Base-by-base conservation (phyloP, 495 filamentous ascomycete genomes). In the Durotheca rogersii region DNA sequence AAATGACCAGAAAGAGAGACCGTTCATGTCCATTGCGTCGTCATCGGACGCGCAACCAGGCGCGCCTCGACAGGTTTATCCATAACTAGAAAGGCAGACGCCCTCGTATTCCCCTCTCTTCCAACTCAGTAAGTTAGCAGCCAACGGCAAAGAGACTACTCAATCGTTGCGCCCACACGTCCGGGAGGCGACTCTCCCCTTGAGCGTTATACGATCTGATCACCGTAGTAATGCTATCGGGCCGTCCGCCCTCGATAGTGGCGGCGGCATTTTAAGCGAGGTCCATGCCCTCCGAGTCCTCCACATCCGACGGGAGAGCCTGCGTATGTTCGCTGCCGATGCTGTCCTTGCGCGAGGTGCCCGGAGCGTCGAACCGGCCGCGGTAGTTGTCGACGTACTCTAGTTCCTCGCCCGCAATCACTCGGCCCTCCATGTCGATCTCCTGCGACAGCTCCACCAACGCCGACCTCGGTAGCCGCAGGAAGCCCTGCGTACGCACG, bases 381-480 rank as follows among this genome's bases (percentile, higher is more conserved):
- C 80, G 82, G 19, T 88, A 75, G 16, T 81, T 80, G 23, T 85
- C 85, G 5, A 88, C 83, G 43, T 86, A 81, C 48, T 96, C 90
- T 3, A 95, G 72, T 61, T 95, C 90, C 20, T 81, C 78, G 12
- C 93, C 92, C 19, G 83, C 85, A 16, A 96, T 74, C 12, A 97
- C 87, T 9, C 93, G 76, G 29, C 90, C 90, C 52, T 97, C 93
- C 51, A 81, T 84, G 64, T 97, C 94, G 18, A 94, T 85, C 56
- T 94, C 89, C 63, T 93, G 88, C 45, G 87, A 93, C n/a, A 98
- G 76, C 59, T 95, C 90, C 37, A 96, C 84, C 30, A 96, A 73
- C 41, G 87, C 88, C 27, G 76, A 68, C 34, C 87, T 83, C 41
- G 82, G 86, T 33, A 98, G 74, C 37, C 81, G 81, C 58, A 85